Conservation (phyloP, 371 early-diverging fungal genomes). For the Mucor racemosus region DNA sequence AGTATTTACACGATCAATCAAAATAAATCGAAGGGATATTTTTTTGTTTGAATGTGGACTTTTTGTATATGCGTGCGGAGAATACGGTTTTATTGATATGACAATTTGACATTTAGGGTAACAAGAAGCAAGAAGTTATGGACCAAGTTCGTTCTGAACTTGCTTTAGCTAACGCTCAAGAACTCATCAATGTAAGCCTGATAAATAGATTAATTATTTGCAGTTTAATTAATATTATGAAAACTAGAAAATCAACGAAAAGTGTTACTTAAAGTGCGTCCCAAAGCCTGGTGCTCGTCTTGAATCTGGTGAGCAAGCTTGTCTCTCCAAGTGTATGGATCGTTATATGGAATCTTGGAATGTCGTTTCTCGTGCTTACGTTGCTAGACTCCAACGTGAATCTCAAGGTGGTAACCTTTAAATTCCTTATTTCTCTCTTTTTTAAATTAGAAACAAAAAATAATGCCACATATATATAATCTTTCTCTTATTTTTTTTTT, state of each 20-base stretch:
- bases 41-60: background rate
- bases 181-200: constrained; percentile 74
- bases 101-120: constrained; percentile 37
- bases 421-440: background rate
- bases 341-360: constrained; percentile 91
- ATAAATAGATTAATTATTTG: background rate
- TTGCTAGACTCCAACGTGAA: constrained; percentile 74
- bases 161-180: constrained; percentile 88
- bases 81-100: background rate
- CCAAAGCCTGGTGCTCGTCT: constrained; percentile 76
- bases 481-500: constrained; percentile 2
- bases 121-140: constrained; percentile 84
- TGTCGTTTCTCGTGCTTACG: constrained; percentile 78
- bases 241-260: constrained; percentile 79
- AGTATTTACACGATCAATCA: constrained; percentile 1
- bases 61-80: background rate
- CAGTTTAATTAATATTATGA: background rate
- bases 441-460: constrained; percentile 10
- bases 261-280: constrained; percentile 85
- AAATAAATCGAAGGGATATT: background rate
- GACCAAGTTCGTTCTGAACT: constrained; percentile 83
- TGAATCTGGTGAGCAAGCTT: constrained; percentile 73
- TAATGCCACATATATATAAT: constrained; percentile 1
- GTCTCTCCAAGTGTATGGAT: constrained; percentile 85
- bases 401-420: constrained; percentile 49